Evolutionary conservation across 768 basidiomycete species (phyloP), one percentile per base, ranked within the genome.

Genomic region (Russula vinacea): DNA sequence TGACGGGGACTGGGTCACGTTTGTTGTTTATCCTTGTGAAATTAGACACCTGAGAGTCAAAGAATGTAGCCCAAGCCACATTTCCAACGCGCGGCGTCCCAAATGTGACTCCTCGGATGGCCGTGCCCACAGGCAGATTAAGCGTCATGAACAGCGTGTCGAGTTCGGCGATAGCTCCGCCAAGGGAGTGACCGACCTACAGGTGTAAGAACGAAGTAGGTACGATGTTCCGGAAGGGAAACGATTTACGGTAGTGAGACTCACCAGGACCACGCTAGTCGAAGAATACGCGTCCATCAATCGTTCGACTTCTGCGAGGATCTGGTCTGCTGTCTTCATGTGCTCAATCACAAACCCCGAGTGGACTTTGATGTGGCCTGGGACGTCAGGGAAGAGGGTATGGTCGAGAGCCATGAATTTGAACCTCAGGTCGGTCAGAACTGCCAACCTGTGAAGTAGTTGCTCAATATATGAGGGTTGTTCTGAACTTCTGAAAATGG

Each of bases 41-140:
- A 19, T 58, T 29, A 19, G 62, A 24, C 17, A 67, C 39, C 9
- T 64, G 66, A 24, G 62, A 42, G 35, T 69, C 59, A 42, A 69
- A 67, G 45, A 54, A 67, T 2, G 42, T 55, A 29, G 59, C 62
- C 56, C 62, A 69, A 9, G 42, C 56, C 5, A 6, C 0, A 19
- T 69, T 64, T 8, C 68, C 68, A 24, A 67, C 62, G 29, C 68
- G 68, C 9, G 68, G 68, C n/a, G 52, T 64, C 51, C 68, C 68
- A 60, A 64, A 69, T 16, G 68, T 67, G 42, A 69, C 62, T 24
- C 66, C 68, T 52, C 56, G 59, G 49, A 69, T 26, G 1, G 37
- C 37, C 8, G 66, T 69, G 22, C 42, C 56, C 9, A 29, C 35
- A 24, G 66, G 68, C n/a, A 69, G 56, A 56, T 69, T 67, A 19